phyloP scores from a whole-genome alignment of 2,329 filamentous ascomycete genomes.

The Epichloe aotearoae region DNA sequence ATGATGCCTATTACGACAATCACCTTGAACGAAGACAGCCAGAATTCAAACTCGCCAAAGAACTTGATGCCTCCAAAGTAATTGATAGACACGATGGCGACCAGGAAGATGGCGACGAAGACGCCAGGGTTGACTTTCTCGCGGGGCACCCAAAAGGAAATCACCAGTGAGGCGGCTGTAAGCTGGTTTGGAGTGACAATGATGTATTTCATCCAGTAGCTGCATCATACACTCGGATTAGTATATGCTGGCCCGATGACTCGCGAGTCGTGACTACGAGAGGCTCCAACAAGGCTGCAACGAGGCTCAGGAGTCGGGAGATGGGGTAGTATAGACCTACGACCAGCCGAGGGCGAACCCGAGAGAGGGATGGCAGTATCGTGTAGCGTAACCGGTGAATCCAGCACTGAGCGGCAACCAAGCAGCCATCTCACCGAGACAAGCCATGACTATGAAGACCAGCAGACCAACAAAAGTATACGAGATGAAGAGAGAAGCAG shows the following conservation, averaged over 20 bases:
- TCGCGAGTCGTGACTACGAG: no score
- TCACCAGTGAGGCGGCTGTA: conserved; percentile 65
- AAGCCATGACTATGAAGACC: conserved; percentile 72
- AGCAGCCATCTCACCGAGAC: conserved; percentile 71
- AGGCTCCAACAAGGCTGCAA: background rate
- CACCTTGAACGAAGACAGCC: conserved; percentile 54
- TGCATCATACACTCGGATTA: conserved; percentile 11
- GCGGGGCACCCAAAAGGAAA: conserved; percentile 60
- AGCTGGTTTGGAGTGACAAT: conserved; percentile 78
- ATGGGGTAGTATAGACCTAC: conserved; percentile 26
- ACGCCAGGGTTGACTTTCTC: conserved; percentile 62
- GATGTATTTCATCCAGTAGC: conserved; percentile 65
- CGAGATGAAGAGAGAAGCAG: conserved; percentile 57
- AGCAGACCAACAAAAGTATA: conserved; percentile 57
- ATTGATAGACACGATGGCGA: conserved; percentile 51
- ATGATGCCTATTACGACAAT: conserved; percentile 53
- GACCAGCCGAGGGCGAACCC: conserved; percentile 67
- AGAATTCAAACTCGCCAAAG: conserved; percentile 54
- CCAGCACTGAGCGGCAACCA: conserved; percentile 68
- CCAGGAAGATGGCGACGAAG: conserved; percentile 60
- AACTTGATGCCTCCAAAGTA: conserved; percentile 48
- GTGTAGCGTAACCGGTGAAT: conserved; percentile 68
- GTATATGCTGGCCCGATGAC: background rate
- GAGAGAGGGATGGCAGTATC: conserved; percentile 69
- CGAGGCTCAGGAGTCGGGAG: background rate